A percentile compares a stretch with the other conserved stretches of the same genome.
phyloP scores from a whole-genome alignment of 352 stramenopile genomes.

The Plasmopara muralis region DNA sequence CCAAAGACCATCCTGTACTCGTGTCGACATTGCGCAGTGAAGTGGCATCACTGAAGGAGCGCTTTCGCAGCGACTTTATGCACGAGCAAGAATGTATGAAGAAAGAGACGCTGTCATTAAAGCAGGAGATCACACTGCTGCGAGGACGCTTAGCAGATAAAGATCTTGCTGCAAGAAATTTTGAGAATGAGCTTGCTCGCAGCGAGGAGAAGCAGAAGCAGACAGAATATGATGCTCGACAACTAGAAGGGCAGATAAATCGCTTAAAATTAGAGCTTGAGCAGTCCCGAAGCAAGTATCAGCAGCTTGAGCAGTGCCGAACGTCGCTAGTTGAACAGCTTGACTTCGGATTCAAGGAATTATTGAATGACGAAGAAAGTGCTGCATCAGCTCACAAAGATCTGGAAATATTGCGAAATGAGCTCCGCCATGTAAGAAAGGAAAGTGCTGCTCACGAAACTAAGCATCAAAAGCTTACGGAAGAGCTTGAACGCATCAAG shows the following conservation, averaged over 20 bases:
- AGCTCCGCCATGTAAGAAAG: slow-evolving; percentile 39
- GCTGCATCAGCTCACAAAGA: slow-evolving; percentile 36
- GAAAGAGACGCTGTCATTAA: slow-evolving; percentile 31
- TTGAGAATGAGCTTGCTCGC: slow-evolving; percentile 41
- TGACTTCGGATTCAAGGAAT: slow-evolving; percentile 61
- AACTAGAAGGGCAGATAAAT: slow-evolving; percentile 35
- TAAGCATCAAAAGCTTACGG: slow-evolving; percentile 19
- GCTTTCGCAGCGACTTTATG: slow-evolving; percentile 53
- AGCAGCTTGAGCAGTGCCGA: slow-evolving; percentile 46
- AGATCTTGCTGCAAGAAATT: slow-evolving; percentile 28
- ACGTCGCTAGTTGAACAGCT: slow-evolving; percentile 50
- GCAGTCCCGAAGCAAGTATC: slow-evolving; percentile 37
- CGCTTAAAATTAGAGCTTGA: slow-evolving; percentile 35
- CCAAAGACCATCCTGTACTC: slow-evolving; percentile 48
- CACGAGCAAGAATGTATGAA: slow-evolving; percentile 47
- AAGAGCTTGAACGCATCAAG: slow-evolving; percentile 33
- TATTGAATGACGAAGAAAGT: slow-evolving; percentile 58
- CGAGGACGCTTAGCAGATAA: slow-evolving; percentile 38
- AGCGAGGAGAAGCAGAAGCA: slow-evolving; percentile 38
- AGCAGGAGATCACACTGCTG: slow-evolving; percentile 36
- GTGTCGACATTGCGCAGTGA: slow-evolving; percentile 58
- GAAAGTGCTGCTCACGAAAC: slow-evolving; percentile 22
- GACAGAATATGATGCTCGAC: slow-evolving; percentile 29
- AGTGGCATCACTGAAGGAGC: slow-evolving; percentile 51
- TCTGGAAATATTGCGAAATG: slow-evolving; percentile 36